Evolutionary conservation across 176 grass and related monocot genomes (phyloP), one percentile per base, ranked within the genome.

Genomic region (sorghum (Sorghum bicolor)): DNA sequence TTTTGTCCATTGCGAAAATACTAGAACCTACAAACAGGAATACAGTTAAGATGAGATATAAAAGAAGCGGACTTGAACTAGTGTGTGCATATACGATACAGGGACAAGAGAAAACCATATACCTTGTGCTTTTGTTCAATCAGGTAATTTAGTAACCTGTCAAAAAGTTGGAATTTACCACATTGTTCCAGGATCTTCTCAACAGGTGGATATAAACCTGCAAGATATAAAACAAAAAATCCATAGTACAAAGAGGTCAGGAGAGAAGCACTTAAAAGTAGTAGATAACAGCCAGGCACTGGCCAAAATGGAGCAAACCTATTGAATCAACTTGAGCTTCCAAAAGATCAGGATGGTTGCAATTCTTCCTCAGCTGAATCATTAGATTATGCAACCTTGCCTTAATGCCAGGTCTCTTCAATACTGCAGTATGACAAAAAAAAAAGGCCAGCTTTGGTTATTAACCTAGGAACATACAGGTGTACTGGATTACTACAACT

Each of bases 1-100:
- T 89, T 94, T 96, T 70, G 96, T 96, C 89, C 89, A 99, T 20
- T 99, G 96, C 8, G 96, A 96, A 83, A 99, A 99, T 87, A 99
- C 85, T 43, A 99, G 79, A 80, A 99, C 93, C 96, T 99, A 78
- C 52, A 90, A 70, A 53, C 24, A 77, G 14, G 84, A 78, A 29
- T 33, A 50, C 29, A 80, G 47, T 62, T 84, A 13, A 85, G 4
- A 80, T 31, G 2, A 28, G 34, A 82, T 24, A 69, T 40, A 0
- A 65, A 48, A 29, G 74, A 74, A 66, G 24, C 10, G 78, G 55
- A 44, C 5, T 28, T 20, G 20, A 39, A 22, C 66, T 67, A 79
- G 43, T 12, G 34, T n/a, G 45, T 65, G 66, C 11, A 80, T 33
- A 40, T 30, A 66, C 41, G 11, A 25, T 62, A 68, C 36, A 50